Conservation (phyloP, 2,329 filamentous ascomycete species). For the Talaromyces albobiverticillius region DNA sequence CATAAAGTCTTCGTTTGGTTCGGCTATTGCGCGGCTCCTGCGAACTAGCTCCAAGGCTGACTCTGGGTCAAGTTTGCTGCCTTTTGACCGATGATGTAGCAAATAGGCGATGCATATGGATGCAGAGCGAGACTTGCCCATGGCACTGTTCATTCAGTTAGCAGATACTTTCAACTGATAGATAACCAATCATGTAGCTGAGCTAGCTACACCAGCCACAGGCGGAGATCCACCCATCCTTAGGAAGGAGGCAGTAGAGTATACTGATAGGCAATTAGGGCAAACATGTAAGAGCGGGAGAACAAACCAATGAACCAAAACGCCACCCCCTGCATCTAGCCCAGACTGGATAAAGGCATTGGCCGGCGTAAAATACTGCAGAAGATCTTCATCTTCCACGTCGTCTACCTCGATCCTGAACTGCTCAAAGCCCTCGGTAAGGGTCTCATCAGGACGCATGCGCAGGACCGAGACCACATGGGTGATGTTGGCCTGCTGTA, state of each 20-base stretch:
- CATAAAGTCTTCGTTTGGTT: slow-evolving; percentile 92
- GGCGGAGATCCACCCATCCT: background rate
- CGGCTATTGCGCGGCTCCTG: slow-evolving; percentile 69
- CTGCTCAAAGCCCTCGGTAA: slow-evolving; percentile 63
- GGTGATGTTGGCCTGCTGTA: slow-evolving; percentile 74
- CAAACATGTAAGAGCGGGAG: background rate
- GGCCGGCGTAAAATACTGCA: slow-evolving; percentile 74
- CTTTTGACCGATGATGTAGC: slow-evolving; percentile 60
- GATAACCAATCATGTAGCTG: background rate
- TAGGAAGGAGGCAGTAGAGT: too few species aligned
- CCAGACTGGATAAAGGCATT: slow-evolving; percentile 81
- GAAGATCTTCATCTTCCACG: slow-evolving; percentile 80
- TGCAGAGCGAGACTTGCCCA: slow-evolving; percentile 93
- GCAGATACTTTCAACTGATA: background rate
- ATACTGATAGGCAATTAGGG: background rate
- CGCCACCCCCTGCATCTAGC: slow-evolving; percentile 58
- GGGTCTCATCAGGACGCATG: slow-evolving; percentile 49
- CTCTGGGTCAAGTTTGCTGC: slow-evolving; percentile 47
- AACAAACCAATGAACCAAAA: slow-evolving; percentile 70
- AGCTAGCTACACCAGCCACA: background rate
- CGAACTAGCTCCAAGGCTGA: slow-evolving; percentile 71
- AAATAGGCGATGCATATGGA: slow-evolving; percentile 81
- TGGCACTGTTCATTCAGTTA: slow-evolving; percentile 61
- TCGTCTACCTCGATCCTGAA: slow-evolving; percentile 84
- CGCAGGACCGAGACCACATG: slow-evolving; percentile 80